Conservation (phyloP, 2,329 filamentous ascomycete species). For the Cordyceps militaris region DNA sequence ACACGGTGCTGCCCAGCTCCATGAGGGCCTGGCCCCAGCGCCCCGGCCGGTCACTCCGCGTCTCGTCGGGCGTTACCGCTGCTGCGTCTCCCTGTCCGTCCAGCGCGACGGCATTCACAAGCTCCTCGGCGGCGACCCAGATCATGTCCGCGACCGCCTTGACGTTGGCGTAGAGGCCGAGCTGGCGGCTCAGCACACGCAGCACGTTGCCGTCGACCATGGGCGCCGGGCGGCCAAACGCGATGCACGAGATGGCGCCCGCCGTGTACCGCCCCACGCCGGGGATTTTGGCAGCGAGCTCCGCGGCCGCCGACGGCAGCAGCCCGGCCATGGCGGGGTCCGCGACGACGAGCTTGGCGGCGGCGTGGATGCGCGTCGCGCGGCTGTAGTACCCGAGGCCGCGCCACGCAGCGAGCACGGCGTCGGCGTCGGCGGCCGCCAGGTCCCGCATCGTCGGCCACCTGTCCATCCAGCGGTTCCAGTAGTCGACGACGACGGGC, state of each 20-base stretch:
- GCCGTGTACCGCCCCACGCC: constrained; percentile 58
- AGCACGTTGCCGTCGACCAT: constrained; percentile 60
- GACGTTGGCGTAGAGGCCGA: constrained; percentile 49
- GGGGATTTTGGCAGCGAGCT: constrained; percentile 44
- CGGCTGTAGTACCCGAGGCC: constrained; percentile 59
- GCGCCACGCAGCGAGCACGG: constrained; percentile 52
- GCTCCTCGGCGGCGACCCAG: constrained; percentile 50
- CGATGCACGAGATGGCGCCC: constrained; percentile 55
- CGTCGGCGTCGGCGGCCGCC: constrained; percentile 44
- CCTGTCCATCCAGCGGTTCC: constrained; percentile 52
- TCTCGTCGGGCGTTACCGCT: constrained; percentile 17
- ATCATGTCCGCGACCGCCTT: constrained; percentile 47
- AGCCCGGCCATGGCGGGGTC: constrained; percentile 37
- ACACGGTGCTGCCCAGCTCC: constrained; percentile 58
- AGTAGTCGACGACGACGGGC: constrained; percentile 54
- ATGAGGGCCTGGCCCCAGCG: constrained; percentile 59
- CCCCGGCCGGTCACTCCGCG: constrained; percentile 45
- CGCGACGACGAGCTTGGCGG: constrained; percentile 42
- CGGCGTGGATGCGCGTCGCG: constrained; percentile 53
- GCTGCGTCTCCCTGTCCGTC: constrained; percentile 15
- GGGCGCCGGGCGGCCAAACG: constrained; percentile 50
- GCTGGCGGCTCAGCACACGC: constrained; percentile 52
- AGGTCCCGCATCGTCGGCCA: constrained; percentile 55
- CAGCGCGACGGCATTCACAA: constrained; percentile 44
- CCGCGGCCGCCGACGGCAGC: constrained; percentile 39